Base-by-base conservation (phyloP, 140 eudicot species). In the Anethum foeniculum region DNA sequence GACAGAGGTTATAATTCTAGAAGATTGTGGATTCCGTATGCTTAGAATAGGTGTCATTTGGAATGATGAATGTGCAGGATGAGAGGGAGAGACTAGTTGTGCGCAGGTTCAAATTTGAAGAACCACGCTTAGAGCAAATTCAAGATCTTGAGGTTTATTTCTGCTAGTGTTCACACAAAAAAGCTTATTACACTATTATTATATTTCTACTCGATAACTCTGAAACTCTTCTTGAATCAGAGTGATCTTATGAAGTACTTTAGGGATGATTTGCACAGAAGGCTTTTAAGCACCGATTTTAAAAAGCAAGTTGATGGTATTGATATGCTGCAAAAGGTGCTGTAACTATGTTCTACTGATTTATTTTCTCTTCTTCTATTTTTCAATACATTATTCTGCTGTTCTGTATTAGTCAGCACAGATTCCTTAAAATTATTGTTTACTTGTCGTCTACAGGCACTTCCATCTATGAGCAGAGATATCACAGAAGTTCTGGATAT, bases 261-360 rank as follows among this genome's bases (percentile, higher is more conserved):
- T 69, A 87, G 99, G 88, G 99, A 96, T 84, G 98, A 96, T 86
- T 78, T 96, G 90, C 90, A 92, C 77, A 85, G 90, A 81, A 88
- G 94, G 82, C 97, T 96, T 80, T 85, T 93, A 69, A 93, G 97
- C 87, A 83, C 97, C 1, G 98, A 96, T 87, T 96, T 96, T 78
- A 96, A 96, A 83, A 96, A 96, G 86, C 99, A 93, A 81, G 98
- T 96, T 80, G 98, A 93, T 85, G 99, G 98, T 79, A 93, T 96
- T 46, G 99, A 96, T 84, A 89, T 96, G 91, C 94, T 96, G 80
- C 99, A 96, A 56, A 91, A 88, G 97, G 97, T 92, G 75, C 58
- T 67, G 77, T 81, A 48, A 58, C 60, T 67, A 28, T 46, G 68
- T 48, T 62, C 0, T 60, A 38, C 69, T 62, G 6, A 25, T 38